These are phyloP conservation scores for Takakia lepidozioides DNA, from an alignment of 225 moss, liverwort and hornwort species.

Conservation along the genomic window DNA sequence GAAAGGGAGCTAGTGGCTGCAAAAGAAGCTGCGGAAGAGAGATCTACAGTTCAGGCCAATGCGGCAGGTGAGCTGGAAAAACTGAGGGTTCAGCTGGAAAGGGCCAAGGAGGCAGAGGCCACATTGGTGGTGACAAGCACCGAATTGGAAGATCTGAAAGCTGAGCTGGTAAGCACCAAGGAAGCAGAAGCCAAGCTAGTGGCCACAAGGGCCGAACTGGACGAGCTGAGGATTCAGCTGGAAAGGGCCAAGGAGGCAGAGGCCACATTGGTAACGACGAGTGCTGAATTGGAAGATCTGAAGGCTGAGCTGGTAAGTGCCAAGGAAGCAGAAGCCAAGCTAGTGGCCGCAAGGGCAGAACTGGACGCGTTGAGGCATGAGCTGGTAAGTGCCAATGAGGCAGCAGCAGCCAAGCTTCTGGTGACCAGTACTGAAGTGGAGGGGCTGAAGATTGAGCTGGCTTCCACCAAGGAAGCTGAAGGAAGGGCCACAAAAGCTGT, in stretches of 20 bases:
- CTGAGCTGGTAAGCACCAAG: slow-evolving; percentile 31
- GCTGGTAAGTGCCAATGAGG: slow-evolving; percentile 24
- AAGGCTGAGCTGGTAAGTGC: slow-evolving; percentile 28
- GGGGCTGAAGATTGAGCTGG: slow-evolving; percentile 29
- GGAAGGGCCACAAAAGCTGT: slow-evolving; percentile 48
- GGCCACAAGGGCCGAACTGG: slow-evolving; percentile 14
- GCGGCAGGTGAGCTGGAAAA: too few relatives aligned
- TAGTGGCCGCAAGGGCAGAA: slow-evolving; percentile 31
- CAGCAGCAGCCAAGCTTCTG: slow-evolving; percentile 43
- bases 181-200: slow-evolving; percentile 32
- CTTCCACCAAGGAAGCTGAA: slow-evolving; percentile 32
- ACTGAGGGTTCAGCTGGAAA: too few relatives aligned
- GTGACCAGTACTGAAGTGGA: slow-evolving; percentile 38
- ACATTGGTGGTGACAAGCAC: slow-evolving; percentile 2
- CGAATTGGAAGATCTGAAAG: slow-evolving; percentile 18
- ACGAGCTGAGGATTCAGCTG: slow-evolving; percentile 32
- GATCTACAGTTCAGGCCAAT: slow-evolving; percentile 16
- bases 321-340: slow-evolving; percentile 38
- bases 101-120: too few relatives aligned
- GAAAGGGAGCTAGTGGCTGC: slow-evolving; percentile 30
- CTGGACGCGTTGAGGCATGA: slow-evolving; percentile 27
- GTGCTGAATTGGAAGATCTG: slow-evolving; percentile 35
- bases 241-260: slow-evolving; percentile 26
- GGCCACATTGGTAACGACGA: slow-evolving; percentile 16
- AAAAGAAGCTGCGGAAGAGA: slow-evolving; percentile 32